Base-by-base conservation (phyloP, 805 yeast species). In the Saccharomycopsis sp. region DNA sequence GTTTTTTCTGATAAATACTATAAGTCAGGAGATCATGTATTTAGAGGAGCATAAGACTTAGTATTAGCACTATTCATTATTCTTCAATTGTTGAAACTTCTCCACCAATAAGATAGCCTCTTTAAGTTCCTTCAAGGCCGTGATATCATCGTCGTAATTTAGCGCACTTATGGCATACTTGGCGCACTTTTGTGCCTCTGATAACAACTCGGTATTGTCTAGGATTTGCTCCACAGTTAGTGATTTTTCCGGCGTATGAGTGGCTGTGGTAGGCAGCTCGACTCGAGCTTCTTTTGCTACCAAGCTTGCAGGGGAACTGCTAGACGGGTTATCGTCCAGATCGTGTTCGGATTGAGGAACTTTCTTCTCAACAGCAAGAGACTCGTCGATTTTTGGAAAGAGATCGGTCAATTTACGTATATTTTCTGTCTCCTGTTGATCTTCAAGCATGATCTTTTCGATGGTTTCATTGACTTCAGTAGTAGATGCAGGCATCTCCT, bases 151-250 rank as follows among this genome's bases (percentile, higher is more conserved):
- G 62, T 87, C 93, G 68, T 86, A 87, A 67, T 86, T 86, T 67
- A 87, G 74, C 0, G 96, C 94, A 58, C 90, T 84, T 3, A 86
- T 82, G 1, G 91, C 93, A 68, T 84, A 87, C 67, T 82, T 86
- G 35, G 92, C 87, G 60, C 78, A 79, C 64, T 83, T 86, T 66
- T 87, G 93, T 9, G 57, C 57, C 47, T 44, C 34, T 15, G 19
- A 17, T 9, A 56, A 24, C 9, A 58, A 17, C 15, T 57, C 38
- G 9, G 50, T 17, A 23, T 56, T 53, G 38, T 3, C 38, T 20
- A 56, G 42, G 17, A 56, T 54, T 23, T 56, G 42, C 7, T 42
- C 20, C 7, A 44, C 49, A 3, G 49, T 44, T 12, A 44, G 22
- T 17, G 19, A 19, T 17, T 44, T 44, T 44, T 44, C 49, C 3